A percentile compares a stretch with the other conserved stretches of the same genome.
Conservation (phyloP, 768 basidiomycete species). For the Kwoniella pini region DNA sequence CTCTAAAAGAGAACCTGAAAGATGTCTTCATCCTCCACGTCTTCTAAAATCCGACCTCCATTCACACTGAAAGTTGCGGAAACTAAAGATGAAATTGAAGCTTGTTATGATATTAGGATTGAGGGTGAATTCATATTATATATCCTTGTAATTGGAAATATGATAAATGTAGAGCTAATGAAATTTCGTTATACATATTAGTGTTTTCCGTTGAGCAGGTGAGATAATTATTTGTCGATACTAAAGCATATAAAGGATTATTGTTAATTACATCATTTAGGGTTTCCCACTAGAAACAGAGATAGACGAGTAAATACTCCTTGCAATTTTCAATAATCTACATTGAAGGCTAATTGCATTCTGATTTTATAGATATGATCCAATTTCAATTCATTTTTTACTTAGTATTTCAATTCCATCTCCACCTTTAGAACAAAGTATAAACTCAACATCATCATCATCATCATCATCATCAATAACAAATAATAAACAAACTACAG, state of each 20-base stretch:
- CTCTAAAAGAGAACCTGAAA: no score
- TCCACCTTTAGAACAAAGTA: slow-evolving; percentile 21
- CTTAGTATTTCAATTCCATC: slow-evolving; percentile 29
- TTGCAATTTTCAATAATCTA: background rate
- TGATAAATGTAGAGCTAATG: background rate
- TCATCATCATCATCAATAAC: background rate
- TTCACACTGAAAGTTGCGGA: slow-evolving; percentile 33
- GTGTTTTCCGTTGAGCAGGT: slow-evolving; percentile 49
- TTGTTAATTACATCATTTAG: slow-evolving; percentile 10
- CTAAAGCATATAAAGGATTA: background rate
- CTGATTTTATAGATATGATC: slow-evolving; percentile 27
- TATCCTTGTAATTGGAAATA: background rate
- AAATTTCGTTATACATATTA: slow-evolving; percentile 11
- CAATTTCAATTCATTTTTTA: slow-evolving; percentile 37
- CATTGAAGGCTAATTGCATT: background rate
- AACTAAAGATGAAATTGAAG: slow-evolving; percentile 39
- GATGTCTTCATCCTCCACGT: background rate
- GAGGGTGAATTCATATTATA: slow-evolving; percentile 38
- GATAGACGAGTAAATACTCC: slow-evolving; percentile 43
- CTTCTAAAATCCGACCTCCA: slow-evolving; percentile 14
- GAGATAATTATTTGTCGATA: no score
- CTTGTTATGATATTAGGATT: slow-evolving; percentile 49
- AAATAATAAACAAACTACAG: slow-evolving; percentile 1
- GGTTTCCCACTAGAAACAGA: slow-evolving; percentile 49
- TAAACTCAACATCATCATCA: background rate